phyloP scores from a whole-genome alignment of 2,329 filamentous ascomycete genomes.

The Pseudopithomyces chartarum region DNA sequence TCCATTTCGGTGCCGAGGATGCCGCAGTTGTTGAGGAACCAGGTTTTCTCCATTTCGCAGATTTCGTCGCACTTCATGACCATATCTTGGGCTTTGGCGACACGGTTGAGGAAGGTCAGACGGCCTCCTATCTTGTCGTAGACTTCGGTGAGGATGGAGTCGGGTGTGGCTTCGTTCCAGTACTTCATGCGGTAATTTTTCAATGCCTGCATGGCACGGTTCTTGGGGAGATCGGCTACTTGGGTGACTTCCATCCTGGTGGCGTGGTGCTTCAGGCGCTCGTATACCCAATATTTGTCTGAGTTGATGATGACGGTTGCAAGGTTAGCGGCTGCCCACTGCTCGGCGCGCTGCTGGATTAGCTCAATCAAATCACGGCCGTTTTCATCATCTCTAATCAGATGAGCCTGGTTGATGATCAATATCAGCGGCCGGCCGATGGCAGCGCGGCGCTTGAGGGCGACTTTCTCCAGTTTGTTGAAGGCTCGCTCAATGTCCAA shows the following conservation, averaged over 20 bases:
- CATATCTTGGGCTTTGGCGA: slow-evolving; percentile 88
- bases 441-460: slow-evolving; percentile 68
- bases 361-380: slow-evolving; percentile 93
- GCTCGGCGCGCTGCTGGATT: slow-evolving; percentile 91
- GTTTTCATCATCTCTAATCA: slow-evolving; percentile 88
- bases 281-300: slow-evolving; percentile 99
- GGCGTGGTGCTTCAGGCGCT: slow-evolving; percentile 87
- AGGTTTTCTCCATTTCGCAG: slow-evolving; percentile 72
- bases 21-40: slow-evolving; percentile 79
- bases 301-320: slow-evolving; percentile 94
- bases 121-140: slow-evolving; percentile 88
- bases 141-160: slow-evolving; percentile 70
- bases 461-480: slow-evolving; percentile 98
- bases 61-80: slow-evolving; percentile 75
- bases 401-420: slow-evolving; percentile 92
- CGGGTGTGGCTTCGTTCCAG: slow-evolving; percentile 64
- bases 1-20: slow-evolving; percentile 81
- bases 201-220: slow-evolving; percentile 76
- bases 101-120: slow-evolving; percentile 83
- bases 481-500: slow-evolving; percentile 95
- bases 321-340: slow-evolving; percentile 91
- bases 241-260: slow-evolving; percentile 94
- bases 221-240: slow-evolving; percentile 80
- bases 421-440: slow-evolving; percentile 77
- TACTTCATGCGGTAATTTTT: slow-evolving; percentile 81